Conservation (phyloP, 2,329 filamentous ascomycete genomes). For the Helminthosporium solani region DNA sequence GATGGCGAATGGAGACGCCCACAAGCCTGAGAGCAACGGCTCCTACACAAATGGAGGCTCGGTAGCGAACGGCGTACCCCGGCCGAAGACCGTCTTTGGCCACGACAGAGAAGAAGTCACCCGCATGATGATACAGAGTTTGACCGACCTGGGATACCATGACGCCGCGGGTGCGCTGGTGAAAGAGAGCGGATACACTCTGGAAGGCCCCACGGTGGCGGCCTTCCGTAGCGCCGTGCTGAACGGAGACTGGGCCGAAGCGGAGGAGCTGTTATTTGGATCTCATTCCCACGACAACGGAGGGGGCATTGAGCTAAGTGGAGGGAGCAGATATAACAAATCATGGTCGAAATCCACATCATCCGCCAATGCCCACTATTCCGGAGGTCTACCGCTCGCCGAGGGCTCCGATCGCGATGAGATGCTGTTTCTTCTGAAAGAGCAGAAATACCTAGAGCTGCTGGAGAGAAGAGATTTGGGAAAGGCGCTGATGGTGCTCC, state of each 20-base stretch:
- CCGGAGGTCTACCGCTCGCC: conserved; percentile 67
- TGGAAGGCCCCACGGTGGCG: conserved; percentile 85
- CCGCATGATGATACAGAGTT: conserved; percentile 84
- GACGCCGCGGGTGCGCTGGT: conserved; percentile 72
- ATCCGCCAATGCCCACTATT: conserved; percentile 37
- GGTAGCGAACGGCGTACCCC: conserved; percentile 30
- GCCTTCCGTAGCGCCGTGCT: conserved; percentile 80
- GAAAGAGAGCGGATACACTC: conserved; percentile 78
- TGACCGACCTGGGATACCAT: conserved; percentile 85
- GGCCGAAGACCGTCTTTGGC: conserved; percentile 65
- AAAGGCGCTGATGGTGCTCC: conserved; percentile 76
- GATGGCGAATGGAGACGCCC: conserved; percentile 45
- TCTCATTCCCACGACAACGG: conserved; percentile 47
- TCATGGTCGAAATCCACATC: conserved; percentile 33
- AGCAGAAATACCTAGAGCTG: conserved; percentile 93
- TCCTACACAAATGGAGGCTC: conserved; percentile 45
- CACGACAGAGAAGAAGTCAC: conserved; percentile 93
- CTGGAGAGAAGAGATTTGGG: conserved; percentile 74
- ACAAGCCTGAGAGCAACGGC: conserved; percentile 46
- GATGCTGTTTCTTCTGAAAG: conserved; percentile 84
- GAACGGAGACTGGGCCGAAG: conserved; percentile 76
- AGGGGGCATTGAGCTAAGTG: conserved; percentile 43
- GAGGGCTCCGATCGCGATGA: conserved; percentile 72
- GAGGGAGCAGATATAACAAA: conserved; percentile 32
- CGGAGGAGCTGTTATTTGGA: conserved; percentile 76